Evolutionary conservation across 2,329 filamentous ascomycete genomes (phyloP).

Genomic region (Chaetomium sp.): DNA sequence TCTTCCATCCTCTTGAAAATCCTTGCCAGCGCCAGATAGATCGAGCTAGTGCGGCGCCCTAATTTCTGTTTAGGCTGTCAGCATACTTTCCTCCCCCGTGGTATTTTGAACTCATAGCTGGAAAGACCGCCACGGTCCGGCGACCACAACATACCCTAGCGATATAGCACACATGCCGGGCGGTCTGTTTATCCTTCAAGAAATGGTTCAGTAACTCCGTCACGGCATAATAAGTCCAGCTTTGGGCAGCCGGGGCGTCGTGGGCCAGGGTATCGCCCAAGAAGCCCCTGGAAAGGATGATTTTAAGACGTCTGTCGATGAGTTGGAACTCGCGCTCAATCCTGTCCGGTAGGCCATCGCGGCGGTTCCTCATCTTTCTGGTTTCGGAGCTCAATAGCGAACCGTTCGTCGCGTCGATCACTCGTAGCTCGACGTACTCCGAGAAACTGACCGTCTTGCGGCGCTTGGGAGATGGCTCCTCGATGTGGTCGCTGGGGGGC

Average conservation of each 20-base stretch:
- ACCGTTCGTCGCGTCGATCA: not conserved
- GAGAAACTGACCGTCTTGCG: not conserved
- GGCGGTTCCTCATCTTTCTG: not conserved
- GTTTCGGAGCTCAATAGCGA: not conserved
- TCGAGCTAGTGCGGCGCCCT: not conserved
- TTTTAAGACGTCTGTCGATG: no score
- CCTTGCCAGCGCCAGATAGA: not conserved
- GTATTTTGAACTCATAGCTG: no score
- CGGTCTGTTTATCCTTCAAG: no score
- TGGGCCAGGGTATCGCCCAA: no score
- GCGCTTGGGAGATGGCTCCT: not conserved
- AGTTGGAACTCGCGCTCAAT: no score
- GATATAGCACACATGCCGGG: no score
- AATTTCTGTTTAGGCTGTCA: not conserved
- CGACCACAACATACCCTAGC: no score
- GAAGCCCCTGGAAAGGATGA: no score
- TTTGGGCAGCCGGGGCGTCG: no score
- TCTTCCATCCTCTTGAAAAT: not conserved
- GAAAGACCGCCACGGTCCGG: not conserved
- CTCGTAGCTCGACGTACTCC: not conserved
- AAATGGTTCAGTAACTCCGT: no score
- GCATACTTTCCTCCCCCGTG: not conserved
- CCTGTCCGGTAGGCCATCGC: no score
- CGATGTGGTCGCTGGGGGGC: not conserved
- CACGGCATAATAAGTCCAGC: no score